phyloP scores from a whole-genome alignment of 73 alveolate genomes.

The Tetrahymena malaccensis region DNA sequence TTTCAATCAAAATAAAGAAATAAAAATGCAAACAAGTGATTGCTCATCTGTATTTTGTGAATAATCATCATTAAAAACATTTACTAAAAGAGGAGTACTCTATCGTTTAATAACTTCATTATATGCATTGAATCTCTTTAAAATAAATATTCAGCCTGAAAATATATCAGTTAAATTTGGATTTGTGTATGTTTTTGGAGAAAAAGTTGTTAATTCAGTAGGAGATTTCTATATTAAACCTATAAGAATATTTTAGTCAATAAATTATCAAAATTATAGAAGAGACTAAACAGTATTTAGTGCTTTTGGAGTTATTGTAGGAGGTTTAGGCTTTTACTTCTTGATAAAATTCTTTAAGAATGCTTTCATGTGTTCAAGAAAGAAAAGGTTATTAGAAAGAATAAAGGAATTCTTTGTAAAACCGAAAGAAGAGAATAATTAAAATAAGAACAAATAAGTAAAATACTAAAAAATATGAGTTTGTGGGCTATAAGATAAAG shows the following conservation, averaged over 20 bases:
- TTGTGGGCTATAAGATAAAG: neutral
- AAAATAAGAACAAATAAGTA: neutral
- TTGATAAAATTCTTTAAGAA: neutral
- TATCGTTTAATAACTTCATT: neutral
- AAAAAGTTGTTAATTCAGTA: neutral
- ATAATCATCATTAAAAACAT: neutral
- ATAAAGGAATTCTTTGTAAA: neutral
- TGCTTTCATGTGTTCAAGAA: neutral
- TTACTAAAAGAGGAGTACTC: neutral
- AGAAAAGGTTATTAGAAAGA: neutral
- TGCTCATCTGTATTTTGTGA: neutral
- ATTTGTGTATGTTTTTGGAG: neutral
- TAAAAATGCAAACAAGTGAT: neutral
- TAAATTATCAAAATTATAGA: neutral
- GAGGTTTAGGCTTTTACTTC: neutral
- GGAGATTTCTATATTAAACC: neutral
- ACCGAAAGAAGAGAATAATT: neutral
- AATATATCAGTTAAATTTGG: neutral
- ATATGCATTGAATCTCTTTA: neutral
- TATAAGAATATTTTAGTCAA: neutral
- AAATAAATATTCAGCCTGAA: neutral
- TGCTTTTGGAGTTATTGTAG: neutral
- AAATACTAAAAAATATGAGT: neutral
- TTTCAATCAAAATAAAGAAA: neutral
- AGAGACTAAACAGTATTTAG: neutral